A percentile compares a stretch with the other conserved stretches of the same genome.
Conservation (phyloP, 371 early-diverging fungal species). For the Mucor mucedo region DNA sequence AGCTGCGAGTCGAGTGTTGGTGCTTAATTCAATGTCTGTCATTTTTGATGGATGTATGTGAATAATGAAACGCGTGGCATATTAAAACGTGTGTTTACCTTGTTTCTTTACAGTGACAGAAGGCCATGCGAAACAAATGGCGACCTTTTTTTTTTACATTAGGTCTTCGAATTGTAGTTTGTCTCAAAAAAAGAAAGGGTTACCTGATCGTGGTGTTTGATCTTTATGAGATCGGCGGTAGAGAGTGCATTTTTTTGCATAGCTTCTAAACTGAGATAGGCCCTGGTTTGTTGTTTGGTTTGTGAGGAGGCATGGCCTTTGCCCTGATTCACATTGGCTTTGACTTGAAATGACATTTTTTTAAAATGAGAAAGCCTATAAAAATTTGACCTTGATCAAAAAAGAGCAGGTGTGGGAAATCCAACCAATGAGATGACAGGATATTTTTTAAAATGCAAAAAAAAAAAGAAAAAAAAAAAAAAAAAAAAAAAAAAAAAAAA, state of each 20-base stretch:
- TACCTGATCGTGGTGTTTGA: conserved; percentile 22
- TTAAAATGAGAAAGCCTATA: not conserved
- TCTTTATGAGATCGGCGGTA: conserved; percentile 62
- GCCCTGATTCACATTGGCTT: conserved; percentile 12
- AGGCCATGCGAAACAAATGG: conserved; percentile 32
- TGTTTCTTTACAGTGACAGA: conserved; percentile 17
- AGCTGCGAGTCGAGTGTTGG: conserved; percentile 21
- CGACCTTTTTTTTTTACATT: not conserved
- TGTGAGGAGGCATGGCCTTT: conserved; percentile 53
- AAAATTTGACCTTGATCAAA: too few species aligned
- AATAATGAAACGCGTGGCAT: not conserved
- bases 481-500: too few species aligned
- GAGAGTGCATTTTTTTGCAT: conserved; percentile 50
- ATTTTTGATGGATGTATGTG: too few species aligned
- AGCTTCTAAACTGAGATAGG: conserved; percentile 51
- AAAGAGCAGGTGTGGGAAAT: too few species aligned
- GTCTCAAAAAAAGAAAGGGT: not conserved
- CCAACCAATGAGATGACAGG: too few species aligned
- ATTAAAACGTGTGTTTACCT: conserved; percentile 7
- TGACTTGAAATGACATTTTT: conserved; percentile 26
- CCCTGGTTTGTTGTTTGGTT: conserved; percentile 50
- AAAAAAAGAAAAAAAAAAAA: too few species aligned
- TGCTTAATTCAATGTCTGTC: conserved; percentile 29
- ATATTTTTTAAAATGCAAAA: too few species aligned
- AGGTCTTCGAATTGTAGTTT: too few species aligned